A percentile compares a stretch with the other conserved stretches of the same genome.
phyloP scores from a whole-genome alignment of 108 stramenopile species.

The Pseudonitzschia pungens region DNA sequence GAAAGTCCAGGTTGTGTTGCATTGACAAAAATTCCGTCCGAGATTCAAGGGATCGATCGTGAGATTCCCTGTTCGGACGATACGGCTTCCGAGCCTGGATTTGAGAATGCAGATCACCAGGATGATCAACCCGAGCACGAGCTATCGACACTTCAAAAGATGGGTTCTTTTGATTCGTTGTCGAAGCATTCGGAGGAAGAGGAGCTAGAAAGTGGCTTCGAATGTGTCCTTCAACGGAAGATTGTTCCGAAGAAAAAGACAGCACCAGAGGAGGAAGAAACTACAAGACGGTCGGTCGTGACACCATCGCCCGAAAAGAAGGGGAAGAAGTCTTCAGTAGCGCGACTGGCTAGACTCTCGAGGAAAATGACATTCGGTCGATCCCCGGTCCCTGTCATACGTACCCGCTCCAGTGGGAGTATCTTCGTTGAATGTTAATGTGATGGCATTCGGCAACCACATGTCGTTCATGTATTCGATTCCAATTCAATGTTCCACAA shows the following conservation, averaged over 20 bases:
- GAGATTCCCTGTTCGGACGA: background rate
- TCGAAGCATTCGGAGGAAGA: conserved; percentile 19
- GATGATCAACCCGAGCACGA: too few species aligned
- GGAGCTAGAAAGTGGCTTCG: background rate
- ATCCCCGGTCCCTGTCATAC: too few species aligned
- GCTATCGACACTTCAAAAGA: background rate
- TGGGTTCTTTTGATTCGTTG: conserved; percentile 1
- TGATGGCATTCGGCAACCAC: too few species aligned
- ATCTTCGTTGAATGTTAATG: too few species aligned
- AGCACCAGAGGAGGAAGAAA: background rate
- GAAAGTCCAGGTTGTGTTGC: background rate
- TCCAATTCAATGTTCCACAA: too few species aligned
- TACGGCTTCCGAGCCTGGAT: background rate
- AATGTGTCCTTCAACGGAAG: conserved; percentile 10
- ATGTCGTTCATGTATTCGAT: too few species aligned
- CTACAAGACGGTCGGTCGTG: background rate
- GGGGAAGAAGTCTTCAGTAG: background rate
- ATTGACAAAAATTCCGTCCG: too few species aligned
- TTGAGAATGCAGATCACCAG: too few species aligned
- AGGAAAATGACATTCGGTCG: background rate
- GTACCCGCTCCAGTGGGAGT: too few species aligned
- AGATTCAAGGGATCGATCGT: background rate
- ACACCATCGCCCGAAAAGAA: conserved; percentile 6
- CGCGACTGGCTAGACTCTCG: background rate
- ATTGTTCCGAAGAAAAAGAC: background rate